Conservation (phyloP, 495 filamentous ascomycete species). For the Aspergillus cavernicola region DNA sequence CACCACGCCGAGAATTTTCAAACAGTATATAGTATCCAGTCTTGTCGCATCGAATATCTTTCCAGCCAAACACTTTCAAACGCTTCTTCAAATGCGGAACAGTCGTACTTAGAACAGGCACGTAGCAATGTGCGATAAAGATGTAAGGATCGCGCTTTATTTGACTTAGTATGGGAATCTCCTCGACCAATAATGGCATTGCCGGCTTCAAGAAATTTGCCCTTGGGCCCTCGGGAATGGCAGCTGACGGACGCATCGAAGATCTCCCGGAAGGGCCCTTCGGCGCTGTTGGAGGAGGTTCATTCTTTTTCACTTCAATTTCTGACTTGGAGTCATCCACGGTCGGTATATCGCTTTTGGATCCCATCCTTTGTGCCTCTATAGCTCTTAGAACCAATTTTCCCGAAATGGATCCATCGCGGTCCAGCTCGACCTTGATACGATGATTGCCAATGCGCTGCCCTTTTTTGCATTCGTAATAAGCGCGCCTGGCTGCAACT, state of each 20-base stretch:
- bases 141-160: constrained; percentile 85
- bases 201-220: constrained; percentile 40
- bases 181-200: constrained; percentile 51
- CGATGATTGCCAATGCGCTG: constrained; percentile 67
- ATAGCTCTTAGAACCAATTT: constrained; percentile 67
- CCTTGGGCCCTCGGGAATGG: constrained; percentile 48
- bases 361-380: constrained; percentile 57
- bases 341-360: constrained; percentile 23
- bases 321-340: constrained; percentile 28
- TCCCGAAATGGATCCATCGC: constrained; percentile 75
- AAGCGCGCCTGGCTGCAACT: constrained; percentile 72
- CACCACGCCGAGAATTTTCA: constrained; percentile 67
- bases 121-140: constrained; percentile 80
- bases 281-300: constrained; percentile 75
- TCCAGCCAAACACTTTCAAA: constrained; percentile 71
- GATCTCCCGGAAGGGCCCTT: constrained; percentile 78
- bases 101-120: constrained; percentile 82
- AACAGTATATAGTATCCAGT: constrained; percentile 92
- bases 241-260: constrained; percentile 30
- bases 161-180: constrained; percentile 56
- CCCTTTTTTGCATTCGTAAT: constrained; percentile 56
- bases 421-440: constrained; percentile 81
- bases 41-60: constrained; percentile 73
- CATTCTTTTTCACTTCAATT: constrained; percentile 39
- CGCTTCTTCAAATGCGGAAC: constrained; percentile 83